These are phyloP conservation scores for Lathyrus aphaca DNA, from an alignment of 306 rosid genomes.

Conservation along the genomic window DNA sequence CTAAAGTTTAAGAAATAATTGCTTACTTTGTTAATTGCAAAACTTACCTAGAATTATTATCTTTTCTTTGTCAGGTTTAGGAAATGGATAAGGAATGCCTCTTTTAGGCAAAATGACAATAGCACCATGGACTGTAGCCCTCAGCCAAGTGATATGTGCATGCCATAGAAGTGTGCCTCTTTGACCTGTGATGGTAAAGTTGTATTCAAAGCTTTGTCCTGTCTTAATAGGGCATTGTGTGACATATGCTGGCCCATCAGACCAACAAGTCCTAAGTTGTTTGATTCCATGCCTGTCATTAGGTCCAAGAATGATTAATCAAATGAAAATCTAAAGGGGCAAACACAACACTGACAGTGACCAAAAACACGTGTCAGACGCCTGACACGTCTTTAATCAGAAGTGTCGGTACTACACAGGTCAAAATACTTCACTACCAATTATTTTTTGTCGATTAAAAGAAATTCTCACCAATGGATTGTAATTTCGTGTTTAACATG, in stretches of 20 bases:
- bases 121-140: constrained; percentile 75
- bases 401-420: background rate
- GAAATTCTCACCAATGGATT: constrained; percentile 69
- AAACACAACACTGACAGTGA: background rate
- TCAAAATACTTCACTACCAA: background rate
- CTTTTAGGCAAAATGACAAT: constrained; percentile 66
- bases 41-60: constrained; percentile 58
- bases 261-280: constrained; percentile 65
- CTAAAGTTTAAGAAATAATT: background rate
- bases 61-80: constrained; percentile 61
- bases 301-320: constrained; percentile 17
- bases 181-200: constrained; percentile 67
- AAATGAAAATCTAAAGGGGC: background rate
- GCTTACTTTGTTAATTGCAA: background rate
- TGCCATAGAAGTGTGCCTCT: constrained; percentile 92
- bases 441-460: constrained; percentile 6
- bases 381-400: background rate
- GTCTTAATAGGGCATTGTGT: constrained; percentile 81
- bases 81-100: constrained; percentile 71
- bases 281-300: constrained; percentile 69
- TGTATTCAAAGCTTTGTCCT: constrained; percentile 61
- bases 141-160: constrained; percentile 78
- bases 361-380: background rate
- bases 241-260: constrained; percentile 80
- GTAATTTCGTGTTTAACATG: constrained; percentile 56